Evolutionary conservation across 306 rosid genomes (phyloP).

Genomic region (Morella rubra): DNA sequence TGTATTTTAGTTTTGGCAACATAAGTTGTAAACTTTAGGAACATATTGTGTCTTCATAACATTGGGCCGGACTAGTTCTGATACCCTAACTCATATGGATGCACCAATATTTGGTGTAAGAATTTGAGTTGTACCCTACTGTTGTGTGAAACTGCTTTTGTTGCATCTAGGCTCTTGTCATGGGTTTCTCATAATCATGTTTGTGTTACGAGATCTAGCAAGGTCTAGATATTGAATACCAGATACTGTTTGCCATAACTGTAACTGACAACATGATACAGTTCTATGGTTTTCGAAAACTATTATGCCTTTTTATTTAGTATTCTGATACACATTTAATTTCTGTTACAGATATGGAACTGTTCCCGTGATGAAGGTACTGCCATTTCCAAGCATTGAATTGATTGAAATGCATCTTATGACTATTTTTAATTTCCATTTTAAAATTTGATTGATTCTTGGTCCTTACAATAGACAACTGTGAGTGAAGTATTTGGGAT

Average conservation of each 20-base stretch:
- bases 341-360: conserved; percentile 92
- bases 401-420: conserved; percentile 15
- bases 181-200: neutral
- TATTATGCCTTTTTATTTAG: conserved; percentile 6
- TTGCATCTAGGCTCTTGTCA: neutral
- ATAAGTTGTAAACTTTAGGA: neutral
- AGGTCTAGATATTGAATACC: neutral
- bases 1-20: neutral
- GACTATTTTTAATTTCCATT: conserved; percentile 20
- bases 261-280: neutral
- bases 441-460: neutral
- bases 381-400: conserved; percentile 1
- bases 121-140: conserved; percentile 1
- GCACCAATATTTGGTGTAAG: neutral
- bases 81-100: neutral
- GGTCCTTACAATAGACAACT: neutral
- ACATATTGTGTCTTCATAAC: neutral
- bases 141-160: neutral
- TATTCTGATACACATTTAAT: conserved; percentile 42
- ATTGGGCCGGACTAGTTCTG: conserved; percentile 1
- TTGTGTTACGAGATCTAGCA: neutral
- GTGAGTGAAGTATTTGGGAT: conserved; percentile 6
- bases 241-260: neutral
- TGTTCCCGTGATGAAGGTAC: conserved; percentile 95
- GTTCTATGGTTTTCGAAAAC: conserved; percentile 12